Base-by-base conservation (phyloP, 208 protist species). In the Lotmaria passim region DNA sequence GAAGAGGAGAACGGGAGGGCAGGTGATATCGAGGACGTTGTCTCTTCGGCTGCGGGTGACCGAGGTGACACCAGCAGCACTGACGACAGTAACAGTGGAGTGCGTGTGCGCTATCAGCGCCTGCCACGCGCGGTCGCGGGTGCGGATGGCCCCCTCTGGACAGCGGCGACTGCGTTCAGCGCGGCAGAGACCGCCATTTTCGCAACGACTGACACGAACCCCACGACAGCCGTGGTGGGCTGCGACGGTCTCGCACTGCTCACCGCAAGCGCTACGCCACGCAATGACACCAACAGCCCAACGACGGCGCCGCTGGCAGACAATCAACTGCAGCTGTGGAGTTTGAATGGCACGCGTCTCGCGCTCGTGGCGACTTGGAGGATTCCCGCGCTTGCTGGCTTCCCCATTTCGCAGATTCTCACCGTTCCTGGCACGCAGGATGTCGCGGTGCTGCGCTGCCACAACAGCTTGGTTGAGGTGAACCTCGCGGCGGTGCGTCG, bases 401-500 rank as follows among this genome's bases (percentile, higher is more conserved):
- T 91, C 26, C 52, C 77, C 7, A 69, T 89, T 17, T 24, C 75
- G 38, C 59, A 82, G 61, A 56, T 91, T 33, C 51, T 72, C 34
- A 65, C 77, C 33, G 55, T 91, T 19, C 76, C 81, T 7, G 83
- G 80, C 11, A 78, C 74, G 19, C 73, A 64, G 46, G 69, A 79
- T 21, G 74, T 83, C 7, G 78, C 68, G 38, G 24, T 78, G 43
- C 59, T 78, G 30, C 70, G 80, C 10, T 78, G 77, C 41, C 82
- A 86, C 55, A 81, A 86, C 71, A 74, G 58, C 36, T 23, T 90
- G 21, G 24, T 87, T 14, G 85, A 90, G 50, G 67, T 90, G 26
- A 44, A 72, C 31, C 63, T 77, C 26, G 56, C 63, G 5, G 71
- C 56, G 28, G n/a, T 77, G 44, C 71, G 71, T 44, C 17, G 38